phyloP scores from a whole-genome alignment of 176 grass and related monocot species.

The Zoysia japonica region DNA sequence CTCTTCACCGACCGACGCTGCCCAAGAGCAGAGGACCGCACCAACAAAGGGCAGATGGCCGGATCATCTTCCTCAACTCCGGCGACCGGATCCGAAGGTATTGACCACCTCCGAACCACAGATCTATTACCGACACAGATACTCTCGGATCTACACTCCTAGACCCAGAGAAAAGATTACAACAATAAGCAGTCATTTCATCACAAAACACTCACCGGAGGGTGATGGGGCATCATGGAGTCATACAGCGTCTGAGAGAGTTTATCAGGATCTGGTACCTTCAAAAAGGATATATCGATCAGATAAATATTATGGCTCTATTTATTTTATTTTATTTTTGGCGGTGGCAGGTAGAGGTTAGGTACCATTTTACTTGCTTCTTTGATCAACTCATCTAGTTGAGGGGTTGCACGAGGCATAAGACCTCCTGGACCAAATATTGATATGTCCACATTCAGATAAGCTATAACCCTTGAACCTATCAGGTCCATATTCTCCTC shows the following conservation, averaged over 20 bases:
- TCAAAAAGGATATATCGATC: conserved; percentile 12
- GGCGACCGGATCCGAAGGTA: no score
- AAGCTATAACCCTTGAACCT: conserved; percentile 76
- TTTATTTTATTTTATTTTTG: no score
- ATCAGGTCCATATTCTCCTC: conserved; percentile 86
- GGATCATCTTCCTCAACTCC: no score
- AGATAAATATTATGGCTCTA: not conserved
- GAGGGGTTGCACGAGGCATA: conserved; percentile 66
- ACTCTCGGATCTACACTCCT: no score
- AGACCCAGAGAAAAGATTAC: no score
- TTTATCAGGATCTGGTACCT: conserved; percentile 88
- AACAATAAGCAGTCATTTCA: conserved; percentile 15
- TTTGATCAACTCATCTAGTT: conserved; percentile 84
- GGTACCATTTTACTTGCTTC: conserved; percentile 80
- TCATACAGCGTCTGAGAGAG: conserved; percentile 68
- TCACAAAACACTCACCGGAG: conserved; percentile 26
- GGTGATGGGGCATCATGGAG: conserved; percentile 42
- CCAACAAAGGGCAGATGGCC: no score
- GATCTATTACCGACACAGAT: no score
- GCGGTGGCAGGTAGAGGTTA: not conserved
- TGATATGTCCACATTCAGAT: conserved; percentile 82
- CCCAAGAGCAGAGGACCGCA: no score
- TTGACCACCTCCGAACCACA: no score
- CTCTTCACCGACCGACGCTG: no score
- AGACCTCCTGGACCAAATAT: conserved; percentile 59